Percentiles rank a stretch among this genome's conserved stretches.
Evolutionary conservation across 805 yeast species (phyloP).

Genomic region (Ogataea glucozyma): DNA sequence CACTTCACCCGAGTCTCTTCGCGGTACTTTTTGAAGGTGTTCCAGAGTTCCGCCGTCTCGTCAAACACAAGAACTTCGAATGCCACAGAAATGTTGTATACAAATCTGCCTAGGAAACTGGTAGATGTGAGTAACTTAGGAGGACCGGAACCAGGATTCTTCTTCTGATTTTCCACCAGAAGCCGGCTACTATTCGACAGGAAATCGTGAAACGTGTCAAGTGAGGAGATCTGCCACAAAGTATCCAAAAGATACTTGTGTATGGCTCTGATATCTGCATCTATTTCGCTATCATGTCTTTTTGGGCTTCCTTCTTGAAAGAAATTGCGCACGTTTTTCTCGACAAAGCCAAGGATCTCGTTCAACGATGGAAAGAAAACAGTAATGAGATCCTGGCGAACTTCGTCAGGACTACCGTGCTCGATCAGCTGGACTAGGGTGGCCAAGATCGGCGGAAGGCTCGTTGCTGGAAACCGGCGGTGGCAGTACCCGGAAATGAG

Average conservation of each 20-base stretch:
- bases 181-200: slow-evolving; percentile 34
- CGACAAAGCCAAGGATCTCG: slow-evolving; percentile 23
- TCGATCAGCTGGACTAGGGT: slow-evolving; percentile 46
- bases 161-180: slow-evolving; percentile 30
- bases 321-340: slow-evolving; percentile 15
- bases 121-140: slow-evolving; percentile 35
- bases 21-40: slow-evolving; percentile 40
- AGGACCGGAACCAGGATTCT: slow-evolving; percentile 15
- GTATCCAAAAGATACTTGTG: slow-evolving; percentile 36
- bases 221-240: slow-evolving; percentile 49
- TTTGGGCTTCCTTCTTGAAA: slow-evolving; percentile 6
- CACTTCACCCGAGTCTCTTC: slow-evolving; percentile 24
- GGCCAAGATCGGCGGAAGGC: slow-evolving; percentile 41
- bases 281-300: slow-evolving; percentile 11
- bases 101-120: slow-evolving; percentile 50
- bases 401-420: slow-evolving; percentile 20
- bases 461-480: slow-evolving; percentile 39
- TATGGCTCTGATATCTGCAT: slow-evolving; percentile 31
- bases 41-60: slow-evolving; percentile 45
- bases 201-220: slow-evolving; percentile 49
- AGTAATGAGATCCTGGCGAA: slow-evolving; percentile 17
- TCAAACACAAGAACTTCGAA: slow-evolving; percentile 49
- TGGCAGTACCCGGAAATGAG: slow-evolving; percentile 49
- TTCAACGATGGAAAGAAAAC: slow-evolving; percentile 29
- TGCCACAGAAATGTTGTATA: slow-evolving; percentile 40